Percentiles rank a stretch among this genome's conserved stretches.
These are phyloP conservation scores for Rhizodiscina lignyota DNA, from an alignment of 495 filamentous ascomycete species.

Conservation along the genomic window DNA sequence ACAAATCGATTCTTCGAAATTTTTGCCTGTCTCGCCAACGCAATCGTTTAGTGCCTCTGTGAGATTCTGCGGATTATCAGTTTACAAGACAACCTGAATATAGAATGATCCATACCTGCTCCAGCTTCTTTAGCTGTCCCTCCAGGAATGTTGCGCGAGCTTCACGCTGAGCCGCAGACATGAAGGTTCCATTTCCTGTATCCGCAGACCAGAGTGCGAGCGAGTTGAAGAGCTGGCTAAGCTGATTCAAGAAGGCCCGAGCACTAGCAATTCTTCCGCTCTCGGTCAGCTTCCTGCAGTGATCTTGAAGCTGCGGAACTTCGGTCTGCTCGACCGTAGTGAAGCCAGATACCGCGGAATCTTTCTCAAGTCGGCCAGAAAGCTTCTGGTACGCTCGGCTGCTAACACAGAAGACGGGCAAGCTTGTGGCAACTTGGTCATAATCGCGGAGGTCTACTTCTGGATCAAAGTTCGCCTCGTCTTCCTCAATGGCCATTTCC, in stretches of 20 bases:
- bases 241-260: conserved; percentile 28
- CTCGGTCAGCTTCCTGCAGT: conserved; percentile 37
- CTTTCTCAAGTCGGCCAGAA: conserved; percentile 32
- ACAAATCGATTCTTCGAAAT: no score
- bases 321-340: conserved; percentile 26
- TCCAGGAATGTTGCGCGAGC: conserved; percentile 25
- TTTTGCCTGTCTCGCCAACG: conserved; percentile 15
- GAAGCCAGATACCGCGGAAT: conserved; percentile 31
- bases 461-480: conserved; percentile 29
- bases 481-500: conserved; percentile 28
- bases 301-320: conserved; percentile 37
- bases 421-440: conserved; percentile 27
- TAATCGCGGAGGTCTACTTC: conserved; percentile 35
- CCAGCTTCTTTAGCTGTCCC: conserved; percentile 25
- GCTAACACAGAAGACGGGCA: conserved; percentile 48
- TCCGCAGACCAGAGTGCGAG: conserved; percentile 34
- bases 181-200: conserved; percentile 23
- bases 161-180: conserved; percentile 28
- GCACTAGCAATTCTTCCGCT: conserved; percentile 25
- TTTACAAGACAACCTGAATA: not conserved
- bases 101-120: conserved; percentile 23
- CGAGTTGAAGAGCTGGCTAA: conserved; percentile 33
- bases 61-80: conserved; percentile 13
- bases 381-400: conserved; percentile 42
- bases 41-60: conserved; percentile 21